Evolutionary conservation across 176 grass and related monocot genomes (phyloP).

Genomic region (Rhynchospora pubera): DNA sequence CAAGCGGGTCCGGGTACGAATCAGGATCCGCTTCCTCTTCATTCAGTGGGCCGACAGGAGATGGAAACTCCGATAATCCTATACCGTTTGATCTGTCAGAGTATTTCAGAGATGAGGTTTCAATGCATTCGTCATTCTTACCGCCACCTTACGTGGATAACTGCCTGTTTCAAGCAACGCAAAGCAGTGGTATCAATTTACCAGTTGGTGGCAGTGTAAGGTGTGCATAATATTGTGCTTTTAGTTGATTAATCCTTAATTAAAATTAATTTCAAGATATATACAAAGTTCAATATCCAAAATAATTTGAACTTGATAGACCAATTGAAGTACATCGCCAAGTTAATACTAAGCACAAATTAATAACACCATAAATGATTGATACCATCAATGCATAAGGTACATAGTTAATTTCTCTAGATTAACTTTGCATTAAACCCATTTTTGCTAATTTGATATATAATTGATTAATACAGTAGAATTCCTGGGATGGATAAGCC

Average conservation of each 20-base stretch:
- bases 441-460: slow-evolving; percentile 9
- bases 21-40: slow-evolving; percentile 50
- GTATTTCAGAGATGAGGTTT: slow-evolving; percentile 36
- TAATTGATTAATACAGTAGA: slow-evolving; percentile 28
- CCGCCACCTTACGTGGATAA: background rate
- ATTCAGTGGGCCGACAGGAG: slow-evolving; percentile 2
- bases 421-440: background rate
- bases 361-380: background rate
- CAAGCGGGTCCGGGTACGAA: slow-evolving; percentile 29
- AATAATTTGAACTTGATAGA: background rate
- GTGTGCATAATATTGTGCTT: background rate
- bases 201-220: background rate
- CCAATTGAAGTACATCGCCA: background rate
- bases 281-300: background rate
- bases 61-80: background rate
- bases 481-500: slow-evolving; percentile 26
- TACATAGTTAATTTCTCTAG: background rate
- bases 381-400: background rate
- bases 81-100: slow-evolving; percentile 57
- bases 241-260: background rate
- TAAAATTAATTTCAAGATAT: background rate
- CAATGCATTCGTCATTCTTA: background rate
- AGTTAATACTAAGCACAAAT: background rate
- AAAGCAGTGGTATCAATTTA: slow-evolving; percentile 17
- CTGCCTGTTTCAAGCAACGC: background rate